Percentiles rank a stretch among this genome's conserved stretches.
Evolutionary conservation across 257 asterid genomes (phyloP).

Genomic region (Ophiorrhiza pumila): DNA sequence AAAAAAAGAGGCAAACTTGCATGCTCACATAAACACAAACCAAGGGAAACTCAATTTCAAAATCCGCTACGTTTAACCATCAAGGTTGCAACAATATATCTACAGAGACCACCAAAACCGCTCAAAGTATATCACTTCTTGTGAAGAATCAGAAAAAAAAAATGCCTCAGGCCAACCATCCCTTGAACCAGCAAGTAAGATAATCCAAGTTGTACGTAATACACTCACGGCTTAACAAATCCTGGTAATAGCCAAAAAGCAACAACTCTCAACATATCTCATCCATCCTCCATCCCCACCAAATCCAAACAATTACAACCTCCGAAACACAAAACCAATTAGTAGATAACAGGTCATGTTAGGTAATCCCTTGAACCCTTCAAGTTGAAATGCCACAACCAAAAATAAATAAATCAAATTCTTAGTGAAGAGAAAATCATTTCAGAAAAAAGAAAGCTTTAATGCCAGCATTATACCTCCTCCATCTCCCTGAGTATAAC

Average conservation of each 20-base stretch:
- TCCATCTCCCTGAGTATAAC: slow-evolving; percentile 92
- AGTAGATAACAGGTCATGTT: not conserved
- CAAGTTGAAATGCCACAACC: not conserved
- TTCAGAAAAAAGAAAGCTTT: not conserved
- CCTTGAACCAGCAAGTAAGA: not conserved
- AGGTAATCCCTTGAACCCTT: not conserved
- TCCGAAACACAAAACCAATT: not conserved
- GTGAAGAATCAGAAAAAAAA: not conserved
- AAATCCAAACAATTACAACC: not conserved
- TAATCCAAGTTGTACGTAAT: not conserved
- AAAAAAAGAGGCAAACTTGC: not conserved
- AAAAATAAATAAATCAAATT: not conserved
- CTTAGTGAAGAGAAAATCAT: not conserved
- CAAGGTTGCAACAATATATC: not conserved
- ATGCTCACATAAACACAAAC: not conserved
- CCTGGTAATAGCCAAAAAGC: not conserved
- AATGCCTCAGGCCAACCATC: not conserved
- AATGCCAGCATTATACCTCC: slow-evolving; percentile 49
- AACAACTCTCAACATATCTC: not conserved
- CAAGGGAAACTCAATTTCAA: not conserved
- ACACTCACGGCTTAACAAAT: not conserved
- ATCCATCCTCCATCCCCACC: not conserved
- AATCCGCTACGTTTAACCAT: not conserved
- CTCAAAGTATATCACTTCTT: not conserved
- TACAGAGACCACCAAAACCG: not conserved